Evolutionary conservation across 371 early-diverging fungal genomes (phyloP).

Genomic region (Lichtheimia hyalospora): DNA sequence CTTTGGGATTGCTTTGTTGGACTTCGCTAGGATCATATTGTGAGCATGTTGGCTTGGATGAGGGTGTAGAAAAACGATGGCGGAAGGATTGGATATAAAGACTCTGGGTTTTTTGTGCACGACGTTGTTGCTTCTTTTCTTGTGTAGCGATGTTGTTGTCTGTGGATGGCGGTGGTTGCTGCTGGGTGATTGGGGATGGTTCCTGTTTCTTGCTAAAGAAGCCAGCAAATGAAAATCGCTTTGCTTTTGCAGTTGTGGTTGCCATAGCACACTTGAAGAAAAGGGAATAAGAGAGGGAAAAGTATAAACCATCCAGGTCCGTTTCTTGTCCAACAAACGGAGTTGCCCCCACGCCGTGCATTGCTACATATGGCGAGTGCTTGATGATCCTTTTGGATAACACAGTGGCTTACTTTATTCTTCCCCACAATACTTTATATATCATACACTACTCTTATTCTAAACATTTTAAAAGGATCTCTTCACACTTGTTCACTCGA

Average conservation of each 20-base stretch:
- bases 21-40: conserved; percentile 31
- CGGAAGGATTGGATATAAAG: conserved; percentile 36
- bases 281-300: neutral
- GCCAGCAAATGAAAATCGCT: conserved; percentile 42
- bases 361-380: no score
- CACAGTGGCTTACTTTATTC: no score
- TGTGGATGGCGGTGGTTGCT: conserved; percentile 13
- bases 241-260: conserved; percentile 6
- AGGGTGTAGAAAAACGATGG: conserved; percentile 8
- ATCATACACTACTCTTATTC: neutral
- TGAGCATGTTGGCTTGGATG: conserved; percentile 5
- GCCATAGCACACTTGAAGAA: neutral
- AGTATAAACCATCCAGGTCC: no score
- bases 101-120: conserved; percentile 38
- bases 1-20: conserved; percentile 26
- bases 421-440: no score
- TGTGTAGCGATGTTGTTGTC: neutral
- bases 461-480: conserved; percentile 29
- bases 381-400: neutral
- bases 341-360: no score
- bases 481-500: conserved; percentile 52
- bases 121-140: conserved; percentile 5
- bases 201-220: conserved; percentile 18
- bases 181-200: conserved; percentile 6
- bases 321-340: no score